Evolutionary conservation across 345 rosid genomes (phyloP).

Genomic region (Camelina hispida): DNA sequence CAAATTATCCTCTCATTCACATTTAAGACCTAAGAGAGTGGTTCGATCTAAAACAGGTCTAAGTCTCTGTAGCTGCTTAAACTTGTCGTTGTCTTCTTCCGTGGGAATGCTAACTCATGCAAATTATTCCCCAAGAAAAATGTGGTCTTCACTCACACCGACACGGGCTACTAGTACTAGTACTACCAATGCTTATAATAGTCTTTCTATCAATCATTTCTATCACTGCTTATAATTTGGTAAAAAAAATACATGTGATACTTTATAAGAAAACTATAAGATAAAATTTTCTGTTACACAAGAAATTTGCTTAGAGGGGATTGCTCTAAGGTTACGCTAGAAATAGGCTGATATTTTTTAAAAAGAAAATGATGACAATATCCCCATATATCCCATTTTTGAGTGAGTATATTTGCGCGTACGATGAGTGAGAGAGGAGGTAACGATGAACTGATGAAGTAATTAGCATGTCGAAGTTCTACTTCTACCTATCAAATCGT

Average conservation of each 20-base stretch:
- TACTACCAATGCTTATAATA: not conserved
- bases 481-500: not conserved
- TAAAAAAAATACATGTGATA: too few relatives aligned
- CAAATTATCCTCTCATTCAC: slow-evolving; percentile 1
- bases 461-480: not conserved
- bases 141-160: not conserved
- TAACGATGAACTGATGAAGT: not conserved
- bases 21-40: not conserved
- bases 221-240: not conserved
- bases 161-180: not conserved
- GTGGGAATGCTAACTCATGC: slow-evolving; percentile 8
- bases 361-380: not conserved
- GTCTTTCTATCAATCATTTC: not conserved
- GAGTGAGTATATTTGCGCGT: not conserved
- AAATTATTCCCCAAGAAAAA: not conserved
- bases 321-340: not conserved
- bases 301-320: not conserved
- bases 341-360: not conserved
- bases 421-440: not conserved
- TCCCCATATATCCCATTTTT: not conserved
- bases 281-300: not conserved
- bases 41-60: not conserved
- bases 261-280: not conserved
- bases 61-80: not conserved
- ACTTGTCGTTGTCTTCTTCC: slow-evolving; percentile 3